These are phyloP conservation scores for Fusarium incarnatum DNA, from an alignment of 2,329 filamentous ascomycete species.

Conservation along the genomic window DNA sequence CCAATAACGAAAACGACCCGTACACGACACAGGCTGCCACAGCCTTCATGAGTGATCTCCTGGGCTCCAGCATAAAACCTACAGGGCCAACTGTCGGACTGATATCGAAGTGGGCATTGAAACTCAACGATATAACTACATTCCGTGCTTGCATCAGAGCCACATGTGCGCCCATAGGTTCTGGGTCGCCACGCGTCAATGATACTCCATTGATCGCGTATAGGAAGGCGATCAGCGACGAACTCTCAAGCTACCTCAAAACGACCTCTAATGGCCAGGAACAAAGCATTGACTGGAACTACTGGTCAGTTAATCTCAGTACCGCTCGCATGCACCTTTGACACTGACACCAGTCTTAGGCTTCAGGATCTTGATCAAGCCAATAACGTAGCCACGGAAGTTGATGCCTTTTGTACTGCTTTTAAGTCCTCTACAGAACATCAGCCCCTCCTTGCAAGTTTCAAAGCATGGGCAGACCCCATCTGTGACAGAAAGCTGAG, in stretches of 20 bases:
- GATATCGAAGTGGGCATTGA: conserved; percentile 20
- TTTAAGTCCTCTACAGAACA: background rate
- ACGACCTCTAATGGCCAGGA: background rate
- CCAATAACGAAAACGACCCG: background rate
- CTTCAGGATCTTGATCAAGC: background rate
- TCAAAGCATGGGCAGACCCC: conserved; percentile 1
- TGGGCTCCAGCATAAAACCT: background rate
- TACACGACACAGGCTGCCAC: background rate
- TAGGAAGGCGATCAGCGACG: background rate
- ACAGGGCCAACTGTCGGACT: background rate
- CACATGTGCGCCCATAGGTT: background rate
- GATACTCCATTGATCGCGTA: background rate
- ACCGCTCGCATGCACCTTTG: background rate
- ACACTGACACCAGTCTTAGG: background rate
- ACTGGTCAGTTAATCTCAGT: background rate
- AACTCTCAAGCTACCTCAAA: background rate
- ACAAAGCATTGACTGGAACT: conserved; percentile 5
- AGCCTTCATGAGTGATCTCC: background rate
- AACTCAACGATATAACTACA: background rate
- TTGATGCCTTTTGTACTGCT: background rate
- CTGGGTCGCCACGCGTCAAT: rapidly evolving
- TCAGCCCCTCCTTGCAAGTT: conserved; percentile 3
- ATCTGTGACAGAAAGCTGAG: conserved; percentile 9
- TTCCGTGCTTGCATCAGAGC: background rate
- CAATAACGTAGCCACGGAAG: background rate